Evolutionary conservation across 768 basidiomycete genomes (phyloP).

Genomic region (Podaxis pistillaris): DNA sequence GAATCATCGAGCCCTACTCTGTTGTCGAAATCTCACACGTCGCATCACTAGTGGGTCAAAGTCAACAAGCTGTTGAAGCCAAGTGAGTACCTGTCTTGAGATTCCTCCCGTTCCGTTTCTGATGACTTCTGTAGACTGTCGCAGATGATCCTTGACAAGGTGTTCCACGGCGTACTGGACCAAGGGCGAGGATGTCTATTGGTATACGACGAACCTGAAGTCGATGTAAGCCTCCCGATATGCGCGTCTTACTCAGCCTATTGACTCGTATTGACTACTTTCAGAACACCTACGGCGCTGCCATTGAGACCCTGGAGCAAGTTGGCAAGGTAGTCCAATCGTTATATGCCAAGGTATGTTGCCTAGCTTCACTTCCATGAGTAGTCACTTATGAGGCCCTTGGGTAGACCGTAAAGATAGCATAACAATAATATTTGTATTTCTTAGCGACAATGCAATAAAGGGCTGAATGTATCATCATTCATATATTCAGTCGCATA

Average conservation of each 20-base stretch:
- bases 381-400: background rate
- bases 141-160: slow-evolving; percentile 98
- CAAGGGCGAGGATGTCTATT: slow-evolving; percentile 90
- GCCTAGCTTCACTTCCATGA: background rate
- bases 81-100: slow-evolving; percentile 59
- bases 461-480: no score
- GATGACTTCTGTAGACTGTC: slow-evolving; percentile 58
- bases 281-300: slow-evolving; percentile 85
- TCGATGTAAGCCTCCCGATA: slow-evolving; percentile 59
- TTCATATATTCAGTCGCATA: no score
- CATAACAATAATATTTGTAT: slow-evolving; percentile 12
- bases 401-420: slow-evolving; percentile 27
- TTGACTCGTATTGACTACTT: background rate
- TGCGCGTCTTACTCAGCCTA: slow-evolving; percentile 1
- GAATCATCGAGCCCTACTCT: slow-evolving; percentile 95
- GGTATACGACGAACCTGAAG: slow-evolving; percentile 85
- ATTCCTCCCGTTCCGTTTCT: background rate
- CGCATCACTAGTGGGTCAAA: slow-evolving; percentile 85
- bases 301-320: slow-evolving; percentile 86
- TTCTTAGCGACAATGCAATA: no score
- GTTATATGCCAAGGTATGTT: slow-evolving; percentile 74
- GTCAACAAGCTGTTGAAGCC: slow-evolving; percentile 82
- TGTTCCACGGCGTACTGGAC: slow-evolving; percentile 93
- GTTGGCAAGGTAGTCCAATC: slow-evolving; percentile 94
- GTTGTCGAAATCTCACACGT: slow-evolving; percentile 90